These are phyloP conservation scores for Moesziomyces sp. DNA, from an alignment of 1,284 basidiomycete genomes.

Conservation along the genomic window DNA sequence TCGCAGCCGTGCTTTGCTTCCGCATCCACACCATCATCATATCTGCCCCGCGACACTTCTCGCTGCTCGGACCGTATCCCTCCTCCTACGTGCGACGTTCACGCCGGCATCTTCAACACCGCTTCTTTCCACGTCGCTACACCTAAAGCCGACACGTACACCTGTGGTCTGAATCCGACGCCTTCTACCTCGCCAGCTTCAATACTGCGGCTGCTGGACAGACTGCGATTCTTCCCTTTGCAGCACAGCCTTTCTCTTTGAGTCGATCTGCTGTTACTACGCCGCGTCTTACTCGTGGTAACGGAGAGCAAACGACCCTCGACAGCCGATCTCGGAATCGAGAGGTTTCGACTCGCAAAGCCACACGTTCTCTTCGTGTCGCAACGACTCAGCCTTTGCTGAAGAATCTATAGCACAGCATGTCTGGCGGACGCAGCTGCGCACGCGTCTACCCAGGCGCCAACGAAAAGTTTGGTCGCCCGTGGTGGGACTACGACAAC, in stretches of 20 bases:
- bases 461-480: slow-evolving; percentile 73
- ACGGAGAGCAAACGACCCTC: background rate
- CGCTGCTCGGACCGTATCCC: background rate
- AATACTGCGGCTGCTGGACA: background rate
- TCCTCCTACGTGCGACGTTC: background rate
- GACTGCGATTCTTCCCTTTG: background rate
- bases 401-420: background rate
- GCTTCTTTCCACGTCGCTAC: background rate
- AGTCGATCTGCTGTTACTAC: background rate
- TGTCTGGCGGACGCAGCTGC: slow-evolving; percentile 50
- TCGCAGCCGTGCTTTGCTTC: background rate
- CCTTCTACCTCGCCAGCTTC: background rate
- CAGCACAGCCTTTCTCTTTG: background rate
- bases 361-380: background rate
- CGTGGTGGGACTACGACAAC: slow-evolving; percentile 74
- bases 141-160: background rate
- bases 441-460: slow-evolving; percentile 73
- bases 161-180: background rate
- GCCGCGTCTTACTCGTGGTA: too few relatives aligned
- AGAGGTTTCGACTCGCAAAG: background rate
- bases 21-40: background rate
- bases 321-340: background rate
- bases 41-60: background rate
- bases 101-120: background rate
- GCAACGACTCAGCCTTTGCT: background rate